phyloP scores from a whole-genome alignment of 129 eudicot species.

The Tagetes patula region DNA sequence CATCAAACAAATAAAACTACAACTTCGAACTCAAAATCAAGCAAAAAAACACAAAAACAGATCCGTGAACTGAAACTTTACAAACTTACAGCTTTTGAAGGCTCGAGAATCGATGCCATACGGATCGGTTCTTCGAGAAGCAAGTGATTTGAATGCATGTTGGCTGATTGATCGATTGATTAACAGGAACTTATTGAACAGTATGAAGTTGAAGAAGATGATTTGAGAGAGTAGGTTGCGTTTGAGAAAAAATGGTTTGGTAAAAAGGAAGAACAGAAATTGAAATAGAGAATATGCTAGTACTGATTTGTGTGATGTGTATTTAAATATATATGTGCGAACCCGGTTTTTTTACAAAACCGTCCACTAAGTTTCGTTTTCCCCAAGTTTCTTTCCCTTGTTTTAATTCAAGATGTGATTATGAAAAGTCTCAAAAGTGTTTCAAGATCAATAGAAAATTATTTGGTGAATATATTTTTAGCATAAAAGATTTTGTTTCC shows the following conservation, averaged over 20 bases:
- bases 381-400: slow-evolving; percentile 27
- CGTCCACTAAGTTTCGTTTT: slow-evolving; percentile 23
- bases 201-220: background rate
- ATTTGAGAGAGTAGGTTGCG: background rate
- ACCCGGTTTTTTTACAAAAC: slow-evolving; percentile 33
- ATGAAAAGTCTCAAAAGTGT: background rate
- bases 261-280: background rate
- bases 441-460: background rate
- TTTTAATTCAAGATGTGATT: slow-evolving; percentile 8
- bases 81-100: slow-evolving; percentile 69
- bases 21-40: background rate
- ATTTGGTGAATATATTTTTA: background rate
- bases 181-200: background rate
- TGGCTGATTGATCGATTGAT: slow-evolving; percentile 15
- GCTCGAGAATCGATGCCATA: slow-evolving; percentile 91
- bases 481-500: too few species aligned
- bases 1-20: background rate
- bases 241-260: background rate
- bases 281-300: slow-evolving; percentile 13
- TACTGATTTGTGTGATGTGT: slow-evolving; percentile 4
- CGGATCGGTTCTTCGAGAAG: slow-evolving; percentile 91
- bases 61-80: background rate
- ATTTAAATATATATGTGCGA: slow-evolving; percentile 10
- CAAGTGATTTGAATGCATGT: slow-evolving; percentile 83
- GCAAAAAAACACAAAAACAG: background rate